Percentiles rank a stretch among this genome's conserved stretches.
Evolutionary conservation across 768 basidiomycete genomes (phyloP).

Genomic region (Pleurotus salmoneostramineus): DNA sequence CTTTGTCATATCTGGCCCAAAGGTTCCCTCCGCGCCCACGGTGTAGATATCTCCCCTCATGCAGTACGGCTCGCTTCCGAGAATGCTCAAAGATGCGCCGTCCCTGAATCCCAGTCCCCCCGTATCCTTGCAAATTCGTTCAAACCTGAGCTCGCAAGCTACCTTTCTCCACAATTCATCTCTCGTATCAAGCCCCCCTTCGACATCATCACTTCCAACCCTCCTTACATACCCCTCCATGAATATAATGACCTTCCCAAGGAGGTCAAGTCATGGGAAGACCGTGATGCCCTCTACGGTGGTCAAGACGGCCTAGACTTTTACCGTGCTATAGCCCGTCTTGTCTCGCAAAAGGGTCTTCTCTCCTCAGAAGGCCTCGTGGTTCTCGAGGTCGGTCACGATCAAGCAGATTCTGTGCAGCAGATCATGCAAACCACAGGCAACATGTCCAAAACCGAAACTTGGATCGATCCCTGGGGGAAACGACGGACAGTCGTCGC

Average conservation of each 20-base stretch:
- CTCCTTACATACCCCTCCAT: constrained; percentile 74
- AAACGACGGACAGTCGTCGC: constrained; percentile 70
- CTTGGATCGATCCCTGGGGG: constrained; percentile 83
- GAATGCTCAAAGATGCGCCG: constrained; percentile 39
- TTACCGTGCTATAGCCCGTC: constrained; percentile 64
- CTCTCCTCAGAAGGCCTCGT: constrained; percentile 51
- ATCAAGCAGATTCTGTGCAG: constrained; percentile 63
- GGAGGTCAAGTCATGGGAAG: constrained; percentile 80
- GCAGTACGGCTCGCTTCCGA: constrained; percentile 53
- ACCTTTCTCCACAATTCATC: constrained; percentile 43
- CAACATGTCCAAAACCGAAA: constrained; percentile 44
- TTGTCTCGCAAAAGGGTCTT: constrained; percentile 50
- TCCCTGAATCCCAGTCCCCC: constrained; percentile 23
- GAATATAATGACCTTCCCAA: constrained; percentile 61
- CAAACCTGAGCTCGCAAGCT: constrained; percentile 29
- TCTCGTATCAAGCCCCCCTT: constrained; percentile 43
- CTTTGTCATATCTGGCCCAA: constrained; percentile 63
- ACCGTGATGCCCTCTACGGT: constrained; percentile 76
- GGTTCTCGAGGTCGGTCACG: constrained; percentile 77
- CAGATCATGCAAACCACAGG: constrained; percentile 49
- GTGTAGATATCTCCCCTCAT: constrained; percentile 62
- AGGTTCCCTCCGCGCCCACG: constrained; percentile 51
- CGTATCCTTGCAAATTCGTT: constrained; percentile 33
- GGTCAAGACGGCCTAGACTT: constrained; percentile 55
- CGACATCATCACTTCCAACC: constrained; percentile 81